A percentile compares a stretch with the other conserved stretches of the same genome.
Evolutionary conservation across 805 yeast species (phyloP).

Genomic region (Millerozyma acaciae): DNA sequence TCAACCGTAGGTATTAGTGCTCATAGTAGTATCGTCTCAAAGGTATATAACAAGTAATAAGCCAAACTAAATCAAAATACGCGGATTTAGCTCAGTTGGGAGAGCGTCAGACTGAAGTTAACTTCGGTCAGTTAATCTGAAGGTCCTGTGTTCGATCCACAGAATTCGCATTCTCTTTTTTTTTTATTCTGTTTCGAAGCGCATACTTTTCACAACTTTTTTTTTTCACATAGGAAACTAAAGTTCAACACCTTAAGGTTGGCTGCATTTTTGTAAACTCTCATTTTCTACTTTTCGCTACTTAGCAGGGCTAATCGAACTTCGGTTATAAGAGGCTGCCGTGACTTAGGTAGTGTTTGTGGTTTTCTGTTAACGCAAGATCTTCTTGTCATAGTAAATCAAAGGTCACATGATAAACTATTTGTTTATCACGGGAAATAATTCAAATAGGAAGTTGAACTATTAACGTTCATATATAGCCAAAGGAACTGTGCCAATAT

Average conservation of each 20-base stretch:
- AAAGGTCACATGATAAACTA: conserved; percentile 19
- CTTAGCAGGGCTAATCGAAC: too few relatives aligned
- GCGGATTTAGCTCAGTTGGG: conserved; percentile 38
- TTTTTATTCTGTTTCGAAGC: conserved; percentile 3
- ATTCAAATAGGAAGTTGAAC: too few relatives aligned
- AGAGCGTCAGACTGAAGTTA: conserved; percentile 36
- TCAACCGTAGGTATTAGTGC: too few relatives aligned
- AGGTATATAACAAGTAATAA: too few relatives aligned
- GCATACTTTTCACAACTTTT: background rate
- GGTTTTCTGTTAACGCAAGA: background rate
- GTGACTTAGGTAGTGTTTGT: too few relatives aligned
- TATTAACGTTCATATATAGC: too few relatives aligned
- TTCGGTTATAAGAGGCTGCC: too few relatives aligned
- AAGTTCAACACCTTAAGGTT: too few relatives aligned
- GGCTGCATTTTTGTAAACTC: too few relatives aligned
- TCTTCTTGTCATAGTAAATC: background rate
- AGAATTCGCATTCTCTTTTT: conserved; percentile 53
- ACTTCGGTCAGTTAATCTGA: conserved; percentile 50
- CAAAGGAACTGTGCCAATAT: too few relatives aligned
- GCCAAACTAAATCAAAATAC: background rate
- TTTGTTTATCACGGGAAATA: conserved; percentile 16
- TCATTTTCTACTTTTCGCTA: too few relatives aligned
- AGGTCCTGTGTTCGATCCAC: conserved; percentile 91
- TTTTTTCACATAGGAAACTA: background rate
- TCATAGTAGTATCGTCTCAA: too few relatives aligned